Evolutionary conservation across 352 stramenopile genomes (phyloP), one percentile per base, ranked within the genome.

Genomic region (Phytophthora idaei): DNA sequence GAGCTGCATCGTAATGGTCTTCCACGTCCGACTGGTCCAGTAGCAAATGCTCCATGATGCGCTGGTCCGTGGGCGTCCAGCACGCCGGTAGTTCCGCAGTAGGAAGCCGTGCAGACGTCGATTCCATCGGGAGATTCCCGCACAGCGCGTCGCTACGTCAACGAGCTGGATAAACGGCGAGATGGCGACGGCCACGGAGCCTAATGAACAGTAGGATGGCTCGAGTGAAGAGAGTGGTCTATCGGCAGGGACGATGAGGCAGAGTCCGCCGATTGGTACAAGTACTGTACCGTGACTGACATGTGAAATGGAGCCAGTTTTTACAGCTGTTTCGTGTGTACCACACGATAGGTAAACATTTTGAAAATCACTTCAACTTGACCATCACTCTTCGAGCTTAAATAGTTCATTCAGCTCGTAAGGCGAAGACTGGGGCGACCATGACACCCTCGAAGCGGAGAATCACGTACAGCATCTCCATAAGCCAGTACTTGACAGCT

Each of bases 21-120:
- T 68, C 59, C 1, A 44, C 50, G 51, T 74, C 54, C 36, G 51
- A 67, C 46, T 67, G 50, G 12, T 74, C 63, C 39, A 83, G 63
- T 55, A 88, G 65, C 50, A 88, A 69, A 44, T 82, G 67, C 66
- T 88, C 79, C 67, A 88, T 85, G 66, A 88, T 85, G 48, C 71
- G 69, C 46, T 88, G 79, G 62, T 88, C 79, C 15, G 68, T 81
- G n/a, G 72, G 61, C 48, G 77, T 84, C 79, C 79, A 88, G 39
- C 32, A 66, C 31, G 37, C 50, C 4, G 66, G 73, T 15, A 82
- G 45, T 11, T 61, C 65, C 11, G 27, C 29, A 21, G 51, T 51
- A 41, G n/a, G 15, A 2, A 49, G 47, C 48, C 60, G 12, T 25
- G 60, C 50, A 17, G 44, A 52, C 31, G 50, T 59, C 31, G 48